A percentile compares a stretch with the other conserved stretches of the same genome.
These are phyloP conservation scores for Claviceps humidiphila DNA, from an alignment of 2,329 filamentous ascomycete genomes.

Conservation along the genomic window DNA sequence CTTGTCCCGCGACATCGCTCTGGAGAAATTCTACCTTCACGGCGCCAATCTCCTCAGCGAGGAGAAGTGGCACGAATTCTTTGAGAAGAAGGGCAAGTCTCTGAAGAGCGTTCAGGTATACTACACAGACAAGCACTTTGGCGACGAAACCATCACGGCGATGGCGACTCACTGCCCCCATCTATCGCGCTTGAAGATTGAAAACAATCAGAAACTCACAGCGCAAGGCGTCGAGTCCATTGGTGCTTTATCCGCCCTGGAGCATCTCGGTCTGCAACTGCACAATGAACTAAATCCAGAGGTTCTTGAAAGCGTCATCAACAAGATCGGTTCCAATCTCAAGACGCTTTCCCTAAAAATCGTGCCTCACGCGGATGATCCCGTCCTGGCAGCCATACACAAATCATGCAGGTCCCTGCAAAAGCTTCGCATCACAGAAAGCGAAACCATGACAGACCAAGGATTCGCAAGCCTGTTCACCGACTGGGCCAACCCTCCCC, in stretches of 20 bases:
- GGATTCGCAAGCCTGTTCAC: constrained; percentile 63
- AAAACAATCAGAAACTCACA: constrained; percentile 63
- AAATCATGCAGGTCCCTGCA: constrained; percentile 50
- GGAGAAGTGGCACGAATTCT: constrained; percentile 57
- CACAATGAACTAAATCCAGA: constrained; percentile 41
- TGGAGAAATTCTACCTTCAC: constrained; percentile 67
- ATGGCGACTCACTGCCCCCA: constrained; percentile 53
- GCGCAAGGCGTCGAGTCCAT: constrained; percentile 53
- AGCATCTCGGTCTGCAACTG: constrained; percentile 64
- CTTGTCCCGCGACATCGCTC: constrained; percentile 51
- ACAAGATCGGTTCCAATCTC: constrained; percentile 50
- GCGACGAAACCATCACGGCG: constrained; percentile 52
- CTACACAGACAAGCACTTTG: constrained; percentile 71
- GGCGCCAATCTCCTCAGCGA: constrained; percentile 75
- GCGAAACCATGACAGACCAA: constrained; percentile 59
- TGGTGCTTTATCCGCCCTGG: constrained; percentile 45
- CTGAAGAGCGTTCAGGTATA: constrained; percentile 64
- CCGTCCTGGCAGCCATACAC: constrained; percentile 58
- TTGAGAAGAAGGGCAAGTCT: constrained; percentile 49
- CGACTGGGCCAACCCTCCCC: constrained; percentile 59
- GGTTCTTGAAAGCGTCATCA: constrained; percentile 47
- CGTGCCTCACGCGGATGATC: constrained; percentile 54
- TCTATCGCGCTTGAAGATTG: constrained; percentile 64
- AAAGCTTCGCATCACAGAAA: constrained; percentile 75
- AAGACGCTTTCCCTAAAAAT: constrained; percentile 64